Conservation (phyloP, 805 yeast genomes). For the Barnettozyma californica region DNA sequence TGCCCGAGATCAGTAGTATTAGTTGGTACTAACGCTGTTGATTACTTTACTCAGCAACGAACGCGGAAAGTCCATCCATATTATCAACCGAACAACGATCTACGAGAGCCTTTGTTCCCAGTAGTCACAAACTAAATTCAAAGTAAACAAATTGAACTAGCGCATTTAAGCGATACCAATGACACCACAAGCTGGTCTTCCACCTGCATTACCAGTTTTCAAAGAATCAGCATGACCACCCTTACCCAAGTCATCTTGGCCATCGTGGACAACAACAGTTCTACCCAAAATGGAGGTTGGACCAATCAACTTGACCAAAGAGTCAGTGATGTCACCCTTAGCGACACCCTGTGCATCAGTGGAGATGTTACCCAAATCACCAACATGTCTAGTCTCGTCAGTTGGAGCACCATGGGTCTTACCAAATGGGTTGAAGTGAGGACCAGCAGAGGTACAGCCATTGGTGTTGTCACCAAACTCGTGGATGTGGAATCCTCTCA, state of each 20-base stretch:
- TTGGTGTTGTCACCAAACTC: conserved; percentile 98
- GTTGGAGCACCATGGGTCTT: conserved; percentile 91
- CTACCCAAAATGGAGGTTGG: conserved; percentile 87
- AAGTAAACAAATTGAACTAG: not conserved
- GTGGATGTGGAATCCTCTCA: conserved; percentile 97
- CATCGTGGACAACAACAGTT: conserved; percentile 91
- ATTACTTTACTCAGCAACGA: not conserved
- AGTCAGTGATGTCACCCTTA: conserved; percentile 81
- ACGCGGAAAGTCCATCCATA: too few relatives aligned
- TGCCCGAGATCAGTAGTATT: not conserved
- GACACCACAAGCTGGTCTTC: conserved; percentile 98
- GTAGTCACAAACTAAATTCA: not conserved
- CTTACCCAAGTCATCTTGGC: conserved; percentile 90
- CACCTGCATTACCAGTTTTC: conserved; percentile 97
- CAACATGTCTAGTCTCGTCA: conserved; percentile 79
- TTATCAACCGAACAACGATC: not conserved
- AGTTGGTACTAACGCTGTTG: too few relatives aligned
- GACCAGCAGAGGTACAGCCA: conserved; percentile 98
- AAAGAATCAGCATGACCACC: conserved; percentile 88
- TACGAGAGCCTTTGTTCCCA: not conserved
- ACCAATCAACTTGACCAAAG: conserved; percentile 75
- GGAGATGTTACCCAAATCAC: conserved; percentile 92
- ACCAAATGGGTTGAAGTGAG: conserved; percentile 90
- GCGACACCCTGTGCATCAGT: conserved; percentile 89
- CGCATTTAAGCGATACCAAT: conserved; percentile 47